A percentile compares a stretch with the other conserved stretches of the same genome.
Evolutionary conservation across 2,329 filamentous ascomycete species (phyloP).

Genomic region (Stromatinia cepivora): DNA sequence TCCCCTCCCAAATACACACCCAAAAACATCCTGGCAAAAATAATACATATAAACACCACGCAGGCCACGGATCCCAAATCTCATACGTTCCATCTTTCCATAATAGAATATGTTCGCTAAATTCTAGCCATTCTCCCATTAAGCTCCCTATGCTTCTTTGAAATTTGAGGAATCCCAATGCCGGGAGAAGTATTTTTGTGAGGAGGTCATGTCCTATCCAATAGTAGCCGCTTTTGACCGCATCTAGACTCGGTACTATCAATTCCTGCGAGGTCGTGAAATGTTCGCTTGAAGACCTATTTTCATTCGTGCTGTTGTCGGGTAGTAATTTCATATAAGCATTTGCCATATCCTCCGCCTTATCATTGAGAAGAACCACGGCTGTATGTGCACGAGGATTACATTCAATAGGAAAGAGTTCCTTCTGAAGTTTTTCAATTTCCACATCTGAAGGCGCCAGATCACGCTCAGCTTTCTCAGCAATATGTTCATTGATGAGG

Average conservation of each 20-base stretch:
- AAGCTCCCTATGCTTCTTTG: constrained; percentile 35
- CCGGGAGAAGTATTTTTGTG: constrained; percentile 49
- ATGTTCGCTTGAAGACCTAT: neutral
- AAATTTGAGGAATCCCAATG: constrained; percentile 40
- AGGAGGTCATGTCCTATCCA: constrained; percentile 68
- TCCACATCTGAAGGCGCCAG: neutral
- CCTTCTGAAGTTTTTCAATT: constrained; percentile 40
- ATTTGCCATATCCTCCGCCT: constrained; percentile 46
- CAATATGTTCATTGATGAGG: neutral
- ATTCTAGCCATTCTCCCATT: constrained; percentile 33
- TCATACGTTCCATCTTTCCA: constrained; percentile 59
- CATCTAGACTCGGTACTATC: constrained; percentile 34
- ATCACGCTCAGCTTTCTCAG: neutral
- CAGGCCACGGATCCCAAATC: constrained; percentile 56
- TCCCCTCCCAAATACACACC: constrained; percentile 45
- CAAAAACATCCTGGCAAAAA: constrained; percentile 57
- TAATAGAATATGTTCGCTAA: constrained; percentile 46
- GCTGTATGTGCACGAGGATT: constrained; percentile 71
- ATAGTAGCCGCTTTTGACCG: constrained; percentile 48
- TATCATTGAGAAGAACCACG: constrained; percentile 56
- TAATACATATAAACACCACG: constrained; percentile 57
- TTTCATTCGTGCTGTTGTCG: constrained; percentile 25
- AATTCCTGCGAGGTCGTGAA: constrained; percentile 18
- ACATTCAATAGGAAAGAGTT: constrained; percentile 67
- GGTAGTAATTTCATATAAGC: constrained; percentile 54